Percentiles rank a stretch among this genome's conserved stretches.
Conservation (phyloP, 2,329 filamentous ascomycete genomes). For the Helminthosporium solani region DNA sequence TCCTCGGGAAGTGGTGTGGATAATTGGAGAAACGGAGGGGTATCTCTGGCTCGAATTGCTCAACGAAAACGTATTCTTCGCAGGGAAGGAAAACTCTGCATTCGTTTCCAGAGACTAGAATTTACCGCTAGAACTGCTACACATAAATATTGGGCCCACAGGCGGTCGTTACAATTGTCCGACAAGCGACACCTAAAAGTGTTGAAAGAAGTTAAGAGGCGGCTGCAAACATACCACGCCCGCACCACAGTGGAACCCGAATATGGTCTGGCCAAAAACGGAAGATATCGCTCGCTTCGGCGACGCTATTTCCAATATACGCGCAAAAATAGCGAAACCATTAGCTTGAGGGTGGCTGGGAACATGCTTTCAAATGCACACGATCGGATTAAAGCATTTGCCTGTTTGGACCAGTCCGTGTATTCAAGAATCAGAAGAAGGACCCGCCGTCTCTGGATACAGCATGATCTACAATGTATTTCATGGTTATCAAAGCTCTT, state of each 20-base stretch:
- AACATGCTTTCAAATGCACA: neutral
- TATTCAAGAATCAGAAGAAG: conserved; percentile 19
- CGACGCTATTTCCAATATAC: conserved; percentile 27
- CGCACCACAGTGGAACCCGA: too few relatives aligned
- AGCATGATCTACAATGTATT: conserved; percentile 21
- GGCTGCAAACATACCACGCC: neutral
- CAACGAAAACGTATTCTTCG: neutral
- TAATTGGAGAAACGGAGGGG: neutral
- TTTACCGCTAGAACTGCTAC: too few relatives aligned
- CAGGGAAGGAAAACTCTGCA: neutral
- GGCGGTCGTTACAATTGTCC: too few relatives aligned
- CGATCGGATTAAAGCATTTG: conserved; percentile 18
- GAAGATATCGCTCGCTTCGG: conserved; percentile 31
- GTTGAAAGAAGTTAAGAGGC: neutral
- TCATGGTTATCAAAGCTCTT: conserved; percentile 16
- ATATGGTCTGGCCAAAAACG: conserved; percentile 4
- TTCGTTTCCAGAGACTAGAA: too few relatives aligned
- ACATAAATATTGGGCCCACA: too few relatives aligned
- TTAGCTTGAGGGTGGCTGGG: conserved; percentile 10
- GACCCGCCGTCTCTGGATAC: conserved; percentile 19
- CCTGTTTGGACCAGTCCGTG: conserved; percentile 24
- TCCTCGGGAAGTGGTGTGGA: neutral
- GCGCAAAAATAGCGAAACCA: neutral
- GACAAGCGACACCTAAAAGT: too few relatives aligned
- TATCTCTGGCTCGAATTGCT: neutral